Conservation (phyloP, 352 stramenopile genomes). For the Phytophthora tubulina region DNA sequence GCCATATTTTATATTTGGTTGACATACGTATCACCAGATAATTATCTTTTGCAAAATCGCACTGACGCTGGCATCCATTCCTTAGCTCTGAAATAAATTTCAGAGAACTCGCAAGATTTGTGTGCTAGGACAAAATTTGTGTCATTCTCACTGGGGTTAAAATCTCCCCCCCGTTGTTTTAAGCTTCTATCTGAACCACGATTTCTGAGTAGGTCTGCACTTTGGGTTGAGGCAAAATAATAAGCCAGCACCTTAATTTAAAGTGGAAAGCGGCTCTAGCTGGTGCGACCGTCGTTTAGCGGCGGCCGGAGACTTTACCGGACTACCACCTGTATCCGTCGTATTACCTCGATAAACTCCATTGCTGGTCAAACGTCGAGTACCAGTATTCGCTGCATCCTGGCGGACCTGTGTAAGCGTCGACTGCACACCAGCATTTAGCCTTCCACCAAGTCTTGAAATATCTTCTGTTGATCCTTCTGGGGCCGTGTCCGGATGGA, state of each 20-base stretch:
- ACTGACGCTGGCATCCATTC: no score
- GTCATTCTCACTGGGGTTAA: no score
- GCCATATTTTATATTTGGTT: no score
- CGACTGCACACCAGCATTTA: slow-evolving; percentile 28
- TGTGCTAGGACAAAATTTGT: no score
- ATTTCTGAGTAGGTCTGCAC: no score
- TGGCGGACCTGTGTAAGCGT: slow-evolving; percentile 55
- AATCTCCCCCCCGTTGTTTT: no score
- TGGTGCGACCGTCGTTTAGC: slow-evolving; percentile 63
- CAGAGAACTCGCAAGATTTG: no score
- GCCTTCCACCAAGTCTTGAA: slow-evolving; percentile 8
- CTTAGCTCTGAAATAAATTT: no score
- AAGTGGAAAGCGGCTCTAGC: slow-evolving; percentile 53
- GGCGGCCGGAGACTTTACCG: slow-evolving; percentile 47
- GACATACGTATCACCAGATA: no score
- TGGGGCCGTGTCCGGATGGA: slow-evolving; percentile 51
- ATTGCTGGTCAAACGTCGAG: slow-evolving; percentile 37
- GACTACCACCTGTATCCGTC: slow-evolving; percentile 31
- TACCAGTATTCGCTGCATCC: slow-evolving; percentile 19
- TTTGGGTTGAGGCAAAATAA: no score
- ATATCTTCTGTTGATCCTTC: slow-evolving; percentile 37
- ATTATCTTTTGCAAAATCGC: no score
- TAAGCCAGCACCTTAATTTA: background rate
- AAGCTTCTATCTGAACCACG: no score
- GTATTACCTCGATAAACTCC: slow-evolving; percentile 30